Evolutionary conservation across 306 rosid species (phyloP).

Genomic region (Prunus armeniaca): DNA sequence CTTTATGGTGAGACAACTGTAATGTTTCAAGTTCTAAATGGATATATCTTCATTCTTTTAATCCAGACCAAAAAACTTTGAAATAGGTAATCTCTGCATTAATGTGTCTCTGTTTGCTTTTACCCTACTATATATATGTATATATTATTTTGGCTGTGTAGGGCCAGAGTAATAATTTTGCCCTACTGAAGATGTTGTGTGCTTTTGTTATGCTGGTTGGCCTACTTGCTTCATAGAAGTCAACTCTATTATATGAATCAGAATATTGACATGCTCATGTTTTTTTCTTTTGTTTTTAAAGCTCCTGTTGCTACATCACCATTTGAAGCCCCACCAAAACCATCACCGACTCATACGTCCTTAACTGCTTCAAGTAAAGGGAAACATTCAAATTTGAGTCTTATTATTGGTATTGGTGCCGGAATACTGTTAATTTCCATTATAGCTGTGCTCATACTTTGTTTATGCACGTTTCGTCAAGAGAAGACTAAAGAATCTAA

Average conservation of each 20-base stretch:
- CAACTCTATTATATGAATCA: not conserved
- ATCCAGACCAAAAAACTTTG: not conserved
- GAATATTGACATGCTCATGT: constrained; percentile 22
- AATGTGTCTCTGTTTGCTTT: not conserved
- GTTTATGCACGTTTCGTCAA: constrained; percentile 47
- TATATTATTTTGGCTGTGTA: not conserved
- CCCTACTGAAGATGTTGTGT: not conserved
- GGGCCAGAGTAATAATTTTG: not conserved
- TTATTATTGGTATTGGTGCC: constrained; percentile 64
- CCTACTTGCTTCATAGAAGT: not conserved
- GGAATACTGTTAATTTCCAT: constrained; percentile 67
- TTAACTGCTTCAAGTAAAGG: constrained; percentile 41
- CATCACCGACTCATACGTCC: constrained; percentile 42
- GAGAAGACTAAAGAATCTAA: constrained; percentile 51
- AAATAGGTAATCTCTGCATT: not conserved
- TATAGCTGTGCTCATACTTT: constrained; percentile 51
- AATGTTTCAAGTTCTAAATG: not conserved
- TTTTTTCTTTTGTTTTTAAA: constrained; percentile 27
- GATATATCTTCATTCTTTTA: not conserved
- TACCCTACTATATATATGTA: not conserved
- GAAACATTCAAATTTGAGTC: constrained; percentile 58
- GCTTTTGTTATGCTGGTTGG: not conserved
- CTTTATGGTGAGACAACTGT: not conserved
- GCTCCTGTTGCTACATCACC: constrained; percentile 75
- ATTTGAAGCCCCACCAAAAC: constrained; percentile 40